These are phyloP conservation scores for Citrullus mucosospermus DNA, from an alignment of 306 rosid genomes.

Conservation along the genomic window DNA sequence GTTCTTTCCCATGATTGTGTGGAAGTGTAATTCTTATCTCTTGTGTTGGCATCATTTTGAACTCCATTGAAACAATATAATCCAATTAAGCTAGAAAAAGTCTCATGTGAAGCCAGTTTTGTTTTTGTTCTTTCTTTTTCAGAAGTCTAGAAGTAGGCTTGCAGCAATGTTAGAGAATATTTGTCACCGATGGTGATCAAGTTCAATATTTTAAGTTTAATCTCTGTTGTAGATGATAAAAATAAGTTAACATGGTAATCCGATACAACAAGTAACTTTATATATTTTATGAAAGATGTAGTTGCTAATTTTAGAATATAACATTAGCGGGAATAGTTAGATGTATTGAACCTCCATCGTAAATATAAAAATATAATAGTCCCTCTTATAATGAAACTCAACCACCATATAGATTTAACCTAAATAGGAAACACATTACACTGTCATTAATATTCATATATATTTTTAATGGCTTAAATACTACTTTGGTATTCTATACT, in stretches of 20 bases:
- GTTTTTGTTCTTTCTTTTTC: background rate
- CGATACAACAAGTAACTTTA: too few relatives aligned
- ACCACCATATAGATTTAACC: background rate
- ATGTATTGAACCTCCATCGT: too few relatives aligned
- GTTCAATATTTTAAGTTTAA: too few relatives aligned
- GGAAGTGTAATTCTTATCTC: background rate
- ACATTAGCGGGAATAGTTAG: too few relatives aligned
- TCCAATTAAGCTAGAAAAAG: background rate
- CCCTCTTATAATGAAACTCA: background rate
- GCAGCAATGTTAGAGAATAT: background rate
- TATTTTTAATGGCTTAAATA: background rate
- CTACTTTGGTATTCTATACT: too few relatives aligned
- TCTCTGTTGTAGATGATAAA: too few relatives aligned
- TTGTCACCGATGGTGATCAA: background rate
- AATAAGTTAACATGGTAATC: background rate
- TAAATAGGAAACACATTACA: background rate
- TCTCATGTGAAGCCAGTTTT: background rate
- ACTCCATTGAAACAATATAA: too few relatives aligned
- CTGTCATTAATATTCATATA: background rate
- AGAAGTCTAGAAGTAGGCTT: background rate
- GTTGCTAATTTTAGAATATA: too few relatives aligned
- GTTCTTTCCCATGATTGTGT: background rate
- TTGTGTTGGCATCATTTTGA: background rate
- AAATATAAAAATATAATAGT: background rate
- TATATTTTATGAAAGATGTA: too few relatives aligned